Evolutionary conservation across 441 rosid genomes (phyloP), one percentile per base, ranked within the genome.

Genomic region (Omphalea diandra): DNA sequence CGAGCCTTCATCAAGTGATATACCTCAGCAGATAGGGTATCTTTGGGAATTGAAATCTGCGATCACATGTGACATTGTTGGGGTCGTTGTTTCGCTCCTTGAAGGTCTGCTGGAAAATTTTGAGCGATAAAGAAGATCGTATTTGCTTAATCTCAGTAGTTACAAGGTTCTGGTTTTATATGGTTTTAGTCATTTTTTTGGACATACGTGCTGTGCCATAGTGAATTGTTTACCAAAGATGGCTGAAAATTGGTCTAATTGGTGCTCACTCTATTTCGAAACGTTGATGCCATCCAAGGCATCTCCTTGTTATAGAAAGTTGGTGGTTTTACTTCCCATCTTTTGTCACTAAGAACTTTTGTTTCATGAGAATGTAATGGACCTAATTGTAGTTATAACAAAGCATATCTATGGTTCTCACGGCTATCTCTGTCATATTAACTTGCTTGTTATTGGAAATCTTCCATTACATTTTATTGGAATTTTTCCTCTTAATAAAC

Each of bases 231-330:
- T 74, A 78, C 82, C 1, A 97, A 93, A 80, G 98, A 96, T 78
- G 97, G 93, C 75, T 93, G 98, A 98, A 96, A 96, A 83, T 75
- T 96, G 86, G 84, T 91, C 74, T 97, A 93, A 85, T 90, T 96
- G 55, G 87, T 93, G 32, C 85, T 96, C 77, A 91, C 98, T 46
- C 75, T 93, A 32, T 91, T 96, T 71, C 85, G 94, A 67, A 96
- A 96, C 73, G 69, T 96, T 72, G 88, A 93, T 35, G 96, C 98
- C 53, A 78, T 93, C 66, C 98, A 91, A 77, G 96, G 87, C 66
- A 76, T 93, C 29, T 82, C 91, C 4, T 77, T 78, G 55, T 70
- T 79, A 65, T 98, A 86, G 69, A 93, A 93, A 76, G 86, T 90
- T 71, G 94, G 85, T 65, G 89, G 84, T 35, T 89, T 93, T 49